These are phyloP conservation scores for Metahyphopichia silvanorum DNA, from an alignment of 805 yeast species.

Conservation along the genomic window DNA sequence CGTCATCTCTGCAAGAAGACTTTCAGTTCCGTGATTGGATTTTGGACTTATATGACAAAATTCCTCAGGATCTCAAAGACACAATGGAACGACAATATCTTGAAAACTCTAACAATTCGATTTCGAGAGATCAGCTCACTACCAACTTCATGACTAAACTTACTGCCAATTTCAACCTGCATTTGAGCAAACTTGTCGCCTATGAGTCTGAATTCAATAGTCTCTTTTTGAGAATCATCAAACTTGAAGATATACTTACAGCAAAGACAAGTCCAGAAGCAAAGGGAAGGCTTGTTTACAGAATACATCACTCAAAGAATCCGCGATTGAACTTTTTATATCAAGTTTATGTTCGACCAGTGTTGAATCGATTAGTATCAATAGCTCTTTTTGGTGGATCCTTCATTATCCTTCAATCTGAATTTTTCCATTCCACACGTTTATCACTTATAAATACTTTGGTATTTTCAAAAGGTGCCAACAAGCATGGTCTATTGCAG, in stretches of 20 bases:
- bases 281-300: conserved; percentile 14
- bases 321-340: conserved; percentile 42
- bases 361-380: conserved; percentile 41
- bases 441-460: conserved; percentile 58
- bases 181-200: conserved; percentile 51
- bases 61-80: conserved; percentile 38
- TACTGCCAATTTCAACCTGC: conserved; percentile 48
- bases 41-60: conserved; percentile 45
- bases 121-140: conserved; percentile 33
- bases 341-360: conserved; percentile 46
- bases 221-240: conserved; percentile 45
- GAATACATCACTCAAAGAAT: conserved; percentile 16
- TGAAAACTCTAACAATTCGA: conserved; percentile 13
- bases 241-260: conserved; percentile 56
- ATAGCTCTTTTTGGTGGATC: conserved; percentile 43
- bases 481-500: conserved; percentile 23
- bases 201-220: conserved; percentile 55
- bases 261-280: conserved; percentile 26
- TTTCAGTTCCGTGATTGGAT: conserved; percentile 62
- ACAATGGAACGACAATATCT: conserved; percentile 27
- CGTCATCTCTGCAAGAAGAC: conserved; percentile 23
- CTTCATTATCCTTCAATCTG: conserved; percentile 64
- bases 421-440: conserved; percentile 65
- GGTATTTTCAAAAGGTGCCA: conserved; percentile 28
- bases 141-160: conserved; percentile 47